Conservation (phyloP, 805 yeast genomes). For the Citeromyces matritensis region DNA sequence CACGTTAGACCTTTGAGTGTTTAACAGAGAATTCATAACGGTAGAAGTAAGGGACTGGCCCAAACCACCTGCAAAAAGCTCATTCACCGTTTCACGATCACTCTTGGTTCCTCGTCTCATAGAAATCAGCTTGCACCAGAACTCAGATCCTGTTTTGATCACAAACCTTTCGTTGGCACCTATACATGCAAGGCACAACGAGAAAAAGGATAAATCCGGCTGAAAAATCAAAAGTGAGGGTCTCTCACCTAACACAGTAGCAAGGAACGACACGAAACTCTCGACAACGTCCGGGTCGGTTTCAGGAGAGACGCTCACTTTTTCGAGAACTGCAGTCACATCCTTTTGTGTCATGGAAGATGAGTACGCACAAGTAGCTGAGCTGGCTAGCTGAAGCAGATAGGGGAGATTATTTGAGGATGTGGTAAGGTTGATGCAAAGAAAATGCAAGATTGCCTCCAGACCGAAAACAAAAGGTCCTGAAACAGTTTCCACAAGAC, state of each 20-base stretch:
- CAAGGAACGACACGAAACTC: slow-evolving; percentile 31
- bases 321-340: slow-evolving; percentile 19
- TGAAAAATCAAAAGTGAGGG: slow-evolving; percentile 31
- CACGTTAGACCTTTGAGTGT: slow-evolving; percentile 39
- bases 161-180: slow-evolving; percentile 37
- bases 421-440: slow-evolving; percentile 15
- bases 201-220: slow-evolving; percentile 6
- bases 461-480: slow-evolving; percentile 53
- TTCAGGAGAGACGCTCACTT: slow-evolving; percentile 20
- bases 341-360: slow-evolving; percentile 13
- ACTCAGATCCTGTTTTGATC: slow-evolving; percentile 31
- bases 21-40: slow-evolving; percentile 28
- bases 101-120: slow-evolving; percentile 24
- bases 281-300: slow-evolving; percentile 49
- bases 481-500: slow-evolving; percentile 43
- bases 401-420: slow-evolving; percentile 21
- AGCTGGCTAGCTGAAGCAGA: slow-evolving; percentile 27
- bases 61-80: slow-evolving; percentile 8
- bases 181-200: slow-evolving; percentile 22
- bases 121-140: slow-evolving; percentile 38
- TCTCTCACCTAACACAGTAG: slow-evolving; percentile 28
- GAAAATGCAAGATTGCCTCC: slow-evolving; percentile 23
- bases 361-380: slow-evolving; percentile 22
- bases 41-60: slow-evolving; percentile 17
- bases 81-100: slow-evolving; percentile 16